These are phyloP conservation scores for Viola pubescens DNA, from an alignment of 441 rosid genomes.

Conservation along the genomic window DNA sequence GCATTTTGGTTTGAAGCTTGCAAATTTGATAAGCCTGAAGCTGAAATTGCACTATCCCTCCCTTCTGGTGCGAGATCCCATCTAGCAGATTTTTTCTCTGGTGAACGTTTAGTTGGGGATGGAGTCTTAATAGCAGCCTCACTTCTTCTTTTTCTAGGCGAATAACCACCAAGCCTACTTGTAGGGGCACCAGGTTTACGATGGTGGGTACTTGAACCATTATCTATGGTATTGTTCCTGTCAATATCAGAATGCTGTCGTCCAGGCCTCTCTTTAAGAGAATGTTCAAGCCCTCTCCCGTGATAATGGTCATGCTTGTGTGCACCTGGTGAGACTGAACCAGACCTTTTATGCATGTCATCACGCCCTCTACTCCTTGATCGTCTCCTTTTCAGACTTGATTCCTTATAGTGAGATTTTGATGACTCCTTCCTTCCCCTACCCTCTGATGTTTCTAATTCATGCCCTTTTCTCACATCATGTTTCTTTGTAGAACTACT, in stretches of 20 bases:
- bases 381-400: constrained; percentile 48
- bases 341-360: constrained; percentile 44
- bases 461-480: constrained; percentile 39
- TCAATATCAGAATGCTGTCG: constrained; percentile 40
- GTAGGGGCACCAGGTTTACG: constrained; percentile 40
- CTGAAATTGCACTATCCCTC: constrained; percentile 22
- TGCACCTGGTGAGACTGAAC: constrained; percentile 42
- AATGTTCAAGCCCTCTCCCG: constrained; percentile 36
- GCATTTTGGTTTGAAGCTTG: constrained; percentile 33
- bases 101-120: constrained; percentile 60
- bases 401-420: constrained; percentile 38
- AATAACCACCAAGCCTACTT: constrained; percentile 90
- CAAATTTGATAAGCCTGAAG: constrained; percentile 35
- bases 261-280: constrained; percentile 41
- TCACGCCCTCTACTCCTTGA: constrained; percentile 63
- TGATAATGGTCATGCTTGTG: constrained; percentile 36
- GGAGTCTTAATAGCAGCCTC: constrained; percentile 58
- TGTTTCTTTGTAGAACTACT: constrained; percentile 33
- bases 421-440: constrained; percentile 41
- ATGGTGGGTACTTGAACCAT: constrained; percentile 46
- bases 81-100: constrained; percentile 65
- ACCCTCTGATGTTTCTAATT: constrained; percentile 37
- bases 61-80: constrained; percentile 69
- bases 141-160: constrained; percentile 78
- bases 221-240: constrained; percentile 30